Evolutionary conservation across 1,284 basidiomycete species (phyloP), one percentile per base, ranked within the genome.

Genomic region (Amylostereum chailletii): DNA sequence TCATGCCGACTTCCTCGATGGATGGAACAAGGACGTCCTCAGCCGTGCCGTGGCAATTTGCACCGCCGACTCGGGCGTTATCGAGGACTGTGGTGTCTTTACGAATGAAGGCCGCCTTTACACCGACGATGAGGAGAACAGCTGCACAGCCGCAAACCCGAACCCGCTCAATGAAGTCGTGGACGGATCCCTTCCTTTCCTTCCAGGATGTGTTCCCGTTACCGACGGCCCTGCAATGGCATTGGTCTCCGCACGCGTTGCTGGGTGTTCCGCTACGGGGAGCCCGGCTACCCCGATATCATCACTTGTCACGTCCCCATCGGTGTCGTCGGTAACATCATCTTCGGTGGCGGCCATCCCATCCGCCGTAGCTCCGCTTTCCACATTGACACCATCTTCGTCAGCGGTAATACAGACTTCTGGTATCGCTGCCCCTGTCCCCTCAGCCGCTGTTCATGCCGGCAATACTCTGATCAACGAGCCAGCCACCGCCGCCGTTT

Each of bases 1-100:
- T 51, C 75, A 77, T 59, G 75, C 69, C 37, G 75, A 77, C 53
- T 77, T 73, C 60, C 59, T 72, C 53, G 74, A 76, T 54, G 75
- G 75, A 27, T 77, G 76, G 76, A 67, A 75, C 43, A 46, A 54
- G 4, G 68, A 64, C 48, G 69, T 74, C 31, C 68, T 77, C 19
- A 66, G 72, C 53, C 67, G 63, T 9, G 75, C 71, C 19, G 66
- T 77, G 32, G 34, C 36, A 1, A 38, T 39, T 2, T 60, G 58
- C 50, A 57, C 51, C 6, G 45, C 8, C 31, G 1, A 1, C 4
- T 51, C 48, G 11, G 53, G 53, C 11, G 49, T 48, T 11, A 47
- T 55, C 31, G 46, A 54, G 26, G 46, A 53, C 26, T 55, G 53
- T 8, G 8, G 30, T 1, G 54, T 56, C 3, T 56, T 56, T 41